phyloP scores from a whole-genome alignment of 257 asterid genomes.

The Orobanche coerulescens region DNA sequence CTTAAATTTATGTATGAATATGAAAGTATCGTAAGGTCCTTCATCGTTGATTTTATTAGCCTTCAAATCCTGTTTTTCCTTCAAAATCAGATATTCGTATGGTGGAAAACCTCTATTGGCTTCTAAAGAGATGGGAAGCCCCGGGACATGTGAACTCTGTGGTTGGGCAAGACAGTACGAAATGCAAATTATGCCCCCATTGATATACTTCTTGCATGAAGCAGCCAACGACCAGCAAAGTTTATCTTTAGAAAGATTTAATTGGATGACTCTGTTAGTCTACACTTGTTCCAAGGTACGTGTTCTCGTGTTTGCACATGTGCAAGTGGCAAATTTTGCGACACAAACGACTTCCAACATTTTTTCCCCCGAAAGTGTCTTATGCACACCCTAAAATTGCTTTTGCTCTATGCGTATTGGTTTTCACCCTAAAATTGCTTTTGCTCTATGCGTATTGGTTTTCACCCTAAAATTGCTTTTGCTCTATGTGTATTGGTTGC shows the following conservation, averaged over 20 bases:
- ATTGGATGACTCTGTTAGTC: constrained; percentile 69
- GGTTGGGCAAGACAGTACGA: constrained; percentile 67
- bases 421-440: too few relatives aligned
- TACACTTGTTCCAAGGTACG: constrained; percentile 74
- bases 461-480: too few relatives aligned
- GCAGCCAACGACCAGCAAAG: constrained; percentile 41
- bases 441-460: too few relatives aligned
- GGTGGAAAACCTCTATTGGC: constrained; percentile 77
- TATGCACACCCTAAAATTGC: too few relatives aligned
- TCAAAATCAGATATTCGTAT: constrained; percentile 55
- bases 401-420: too few relatives aligned
- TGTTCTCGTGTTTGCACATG: constrained; percentile 1
- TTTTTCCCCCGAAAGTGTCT: not conserved
- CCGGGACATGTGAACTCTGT: constrained; percentile 54
- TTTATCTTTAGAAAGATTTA: constrained; percentile 40
- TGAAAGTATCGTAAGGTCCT: not conserved
- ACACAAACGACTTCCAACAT: not conserved
- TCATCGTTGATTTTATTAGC: not conserved
- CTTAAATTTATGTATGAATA: not conserved
- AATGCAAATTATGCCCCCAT: constrained; percentile 87
- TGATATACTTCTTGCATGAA: constrained; percentile 69
- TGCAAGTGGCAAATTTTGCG: not conserved
- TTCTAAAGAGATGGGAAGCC: constrained; percentile 33
- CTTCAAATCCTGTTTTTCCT: not conserved
- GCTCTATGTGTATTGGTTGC: too few relatives aligned